Percentiles rank a stretch among this genome's conserved stretches.
phyloP scores from a whole-genome alignment of 192 early-diverging fungal species.

The Gonapodya prolifera region DNA sequence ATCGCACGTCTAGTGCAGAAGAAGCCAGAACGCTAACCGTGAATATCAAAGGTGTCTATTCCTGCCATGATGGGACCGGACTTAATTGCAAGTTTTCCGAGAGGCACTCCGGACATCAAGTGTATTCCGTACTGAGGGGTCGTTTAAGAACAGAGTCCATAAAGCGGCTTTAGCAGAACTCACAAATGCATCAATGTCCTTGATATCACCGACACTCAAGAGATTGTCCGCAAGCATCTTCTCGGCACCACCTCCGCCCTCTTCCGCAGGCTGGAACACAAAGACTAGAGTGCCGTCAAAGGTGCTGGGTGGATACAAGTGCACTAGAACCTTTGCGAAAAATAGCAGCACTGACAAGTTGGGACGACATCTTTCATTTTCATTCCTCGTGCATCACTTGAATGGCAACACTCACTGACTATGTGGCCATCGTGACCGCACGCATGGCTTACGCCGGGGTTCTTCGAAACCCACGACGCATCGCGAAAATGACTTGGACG shows the following conservation, averaged over 20 bases:
- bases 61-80: slow-evolving; percentile 2
- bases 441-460: slow-evolving; percentile 3
- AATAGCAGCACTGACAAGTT: neutral
- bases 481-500: neutral
- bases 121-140: neutral
- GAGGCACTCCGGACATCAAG: neutral
- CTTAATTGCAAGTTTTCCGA: neutral
- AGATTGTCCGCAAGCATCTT: slow-evolving; percentile 2
- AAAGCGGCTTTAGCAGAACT: neutral
- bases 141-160: neutral
- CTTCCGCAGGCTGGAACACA: slow-evolving; percentile 5
- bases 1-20: neutral
- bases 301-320: neutral
- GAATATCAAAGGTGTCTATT: slow-evolving; percentile 2
- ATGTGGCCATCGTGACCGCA: slow-evolving; percentile 1
- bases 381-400: neutral
- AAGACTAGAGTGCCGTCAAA: slow-evolving; percentile 1
- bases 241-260: neutral
- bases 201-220: neutral
- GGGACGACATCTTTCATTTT: neutral
- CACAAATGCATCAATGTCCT: slow-evolving; percentile 6
- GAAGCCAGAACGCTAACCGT: neutral
- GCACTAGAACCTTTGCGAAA: neutral
- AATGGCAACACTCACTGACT: neutral
- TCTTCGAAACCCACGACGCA: neutral